Evolutionary conservation across 306 rosid genomes (phyloP), one percentile per base, ranked within the genome.

Genomic region (Cucumis hystrix): DNA sequence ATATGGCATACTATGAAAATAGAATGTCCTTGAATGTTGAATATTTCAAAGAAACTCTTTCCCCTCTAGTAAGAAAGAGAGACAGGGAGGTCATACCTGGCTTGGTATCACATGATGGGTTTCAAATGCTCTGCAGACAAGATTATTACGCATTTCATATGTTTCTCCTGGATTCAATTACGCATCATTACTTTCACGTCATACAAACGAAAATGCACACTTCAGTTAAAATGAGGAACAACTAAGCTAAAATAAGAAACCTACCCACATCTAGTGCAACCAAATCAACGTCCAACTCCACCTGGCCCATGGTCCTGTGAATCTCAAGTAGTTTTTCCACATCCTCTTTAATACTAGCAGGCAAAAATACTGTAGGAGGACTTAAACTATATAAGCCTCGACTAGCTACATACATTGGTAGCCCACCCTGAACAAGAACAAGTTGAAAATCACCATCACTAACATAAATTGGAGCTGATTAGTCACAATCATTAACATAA

Each of bases 31-130:
- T 20, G 23, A 69, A 20, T 6, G 75, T 69, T 14, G 55, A 25
- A 13, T 30, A 51, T 33, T 25, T 21, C 67, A 76, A 57, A 56
- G 35, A 58, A 76, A 13, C 56, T 11, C 14, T 58, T 40, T 58
- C 14, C 35, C 67, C 63, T 56, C 51, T 6, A 41, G 33, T 15
- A 39, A 35, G 17, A 67, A 28, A 28, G 9, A 4, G 43, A 51
- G 10, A 41, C 13, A 43, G 23, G 40, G 37, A 61, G 30, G 20
- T 18, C 74, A 69, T 78, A 95, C 98, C 98, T 95, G 98, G 84
- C 98, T 92, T 10, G 98, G 96, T 63, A 95, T 90, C 40, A 89
- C 93, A 80, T 95, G 98, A 6, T 92, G 89, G 52, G 98, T 95
- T 84, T 75, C 87, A 81, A 95, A 95, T n/a, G 98, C 90, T 74